These are phyloP conservation scores for Ascoidea asiatica DNA, from an alignment of 805 yeast species.

Conservation along the genomic window DNA sequence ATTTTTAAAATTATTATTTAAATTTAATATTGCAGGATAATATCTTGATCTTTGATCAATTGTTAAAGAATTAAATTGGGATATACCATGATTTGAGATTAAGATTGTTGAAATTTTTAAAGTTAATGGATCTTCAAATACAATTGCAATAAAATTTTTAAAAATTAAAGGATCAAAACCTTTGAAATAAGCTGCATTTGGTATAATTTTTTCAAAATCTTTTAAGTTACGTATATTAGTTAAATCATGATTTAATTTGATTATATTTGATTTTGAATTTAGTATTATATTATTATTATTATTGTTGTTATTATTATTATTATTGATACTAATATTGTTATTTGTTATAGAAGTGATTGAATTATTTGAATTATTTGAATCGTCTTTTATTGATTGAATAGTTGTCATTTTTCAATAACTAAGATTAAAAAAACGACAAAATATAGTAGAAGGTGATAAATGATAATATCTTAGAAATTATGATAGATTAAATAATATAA, in stretches of 20 bases:
- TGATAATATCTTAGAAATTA: too few species aligned
- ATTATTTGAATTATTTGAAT: too few species aligned
- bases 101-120: constrained; percentile 38
- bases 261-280: background rate
- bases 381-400: too few species aligned
- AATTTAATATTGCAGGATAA: constrained; percentile 67
- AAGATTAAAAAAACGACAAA: too few species aligned
- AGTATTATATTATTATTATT: too few species aligned
- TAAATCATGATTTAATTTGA: constrained; percentile 10
- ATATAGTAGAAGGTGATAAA: too few species aligned
- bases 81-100: constrained; percentile 53
- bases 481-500: too few species aligned
- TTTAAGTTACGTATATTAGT: constrained; percentile 11
- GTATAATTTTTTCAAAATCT: constrained; percentile 30
- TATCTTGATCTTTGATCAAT: constrained; percentile 49
- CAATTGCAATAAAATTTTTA: constrained; percentile 31
- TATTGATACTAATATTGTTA: too few species aligned
- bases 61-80: constrained; percentile 44
- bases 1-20: constrained; percentile 30
- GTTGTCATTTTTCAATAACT: too few species aligned
- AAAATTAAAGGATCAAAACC: constrained; percentile 36
- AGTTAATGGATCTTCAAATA: constrained; percentile 34
- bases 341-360: too few species aligned
- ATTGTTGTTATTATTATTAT: too few species aligned
- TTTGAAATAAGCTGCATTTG: constrained; percentile 36